Evolutionary conservation across 1,284 basidiomycete genomes (phyloP), one percentile per base, ranked within the genome.

Genomic region (Leccinum pallidistipes): DNA sequence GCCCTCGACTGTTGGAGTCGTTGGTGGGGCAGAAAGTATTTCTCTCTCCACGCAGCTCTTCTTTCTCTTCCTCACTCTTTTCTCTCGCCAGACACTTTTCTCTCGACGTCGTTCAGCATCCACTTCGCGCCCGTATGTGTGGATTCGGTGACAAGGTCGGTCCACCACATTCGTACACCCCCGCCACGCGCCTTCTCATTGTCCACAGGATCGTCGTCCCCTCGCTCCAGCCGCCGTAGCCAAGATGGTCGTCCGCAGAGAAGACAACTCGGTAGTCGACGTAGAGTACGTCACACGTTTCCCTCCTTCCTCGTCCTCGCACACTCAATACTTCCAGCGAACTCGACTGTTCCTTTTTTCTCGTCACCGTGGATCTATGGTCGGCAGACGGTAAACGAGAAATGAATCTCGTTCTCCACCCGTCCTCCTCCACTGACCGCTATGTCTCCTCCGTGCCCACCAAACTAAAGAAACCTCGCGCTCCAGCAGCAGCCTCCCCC

Each of bases 91-190:
- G 93, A 71, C 81, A 88, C 69, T 95, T 94, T 74, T 85, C 88
- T 11, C 82, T 96, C 45, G 87, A 92, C 67, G 86, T 95, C 66
- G 84, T 92, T 5, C 94, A 97, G 72, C 86, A 96, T 68, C 94
- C 94, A 38, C 77, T 93, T 55, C 84, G 94, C 51, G 94, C 94
- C 40, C 86, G 94, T 67, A 95, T 95, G 86, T 96, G 94, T 76
- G 94, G 94, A 4, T 95, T 96, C 76, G 94, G 94, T 57, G 94
- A 96, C 80, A 96, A 95, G 82, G 94, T 94, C 64, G 60, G 79
- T 75, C 16, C 16, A 16, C 16, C 16, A 10, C 40, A 6, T 45
- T 49, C 1, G 38, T 14, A 31, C 56, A 14, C 16, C 29, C 63
- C 16, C 59, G 21, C 21, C 61, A n/a, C 61, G 29, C 56, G 51